phyloP scores from a whole-genome alignment of 495 filamentous ascomycete genomes.

The Talaromyces wortmannii region DNA sequence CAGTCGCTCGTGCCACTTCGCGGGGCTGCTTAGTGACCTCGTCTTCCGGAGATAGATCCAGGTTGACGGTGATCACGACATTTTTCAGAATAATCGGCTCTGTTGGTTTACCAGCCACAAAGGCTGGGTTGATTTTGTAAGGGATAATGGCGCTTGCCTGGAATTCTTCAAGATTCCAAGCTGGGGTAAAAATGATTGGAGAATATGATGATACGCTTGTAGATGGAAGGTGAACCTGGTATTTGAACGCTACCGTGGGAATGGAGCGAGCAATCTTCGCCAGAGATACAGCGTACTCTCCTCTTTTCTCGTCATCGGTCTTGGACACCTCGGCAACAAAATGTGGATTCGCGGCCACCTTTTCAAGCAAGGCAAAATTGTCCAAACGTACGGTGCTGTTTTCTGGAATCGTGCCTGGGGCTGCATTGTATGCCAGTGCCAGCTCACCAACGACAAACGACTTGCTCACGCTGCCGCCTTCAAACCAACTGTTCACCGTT shows the following conservation, averaged over 20 bases:
- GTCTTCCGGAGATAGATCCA: slow-evolving; percentile 51
- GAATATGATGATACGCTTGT: slow-evolving; percentile 55
- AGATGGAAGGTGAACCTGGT: slow-evolving; percentile 77
- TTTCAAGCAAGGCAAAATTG: slow-evolving; percentile 85
- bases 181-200: slow-evolving; percentile 70
- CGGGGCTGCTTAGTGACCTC: slow-evolving; percentile 34
- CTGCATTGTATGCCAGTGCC: slow-evolving; percentile 73
- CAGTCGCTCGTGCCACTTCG: slow-evolving; percentile 35
- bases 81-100: slow-evolving; percentile 65
- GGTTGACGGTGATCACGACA: slow-evolving; percentile 69
- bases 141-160: slow-evolving; percentile 78
- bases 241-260: slow-evolving; percentile 81
- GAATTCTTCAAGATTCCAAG: slow-evolving; percentile 76
- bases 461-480: slow-evolving; percentile 61
- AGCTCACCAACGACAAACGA: slow-evolving; percentile 83
- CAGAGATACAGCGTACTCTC: slow-evolving; percentile 73
- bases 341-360: slow-evolving; percentile 88
- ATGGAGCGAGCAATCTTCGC: slow-evolving; percentile 60
- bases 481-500: slow-evolving; percentile 78
- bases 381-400: slow-evolving; percentile 71
- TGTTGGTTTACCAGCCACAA: slow-evolving; percentile 28
- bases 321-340: slow-evolving; percentile 65
- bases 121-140: slow-evolving; percentile 79
- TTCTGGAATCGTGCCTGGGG: slow-evolving; percentile 38
- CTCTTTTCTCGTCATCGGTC: slow-evolving; percentile 51